These are phyloP conservation scores for Isatis lusitanica DNA, from an alignment of 441 rosid species.

Conservation along the genomic window DNA sequence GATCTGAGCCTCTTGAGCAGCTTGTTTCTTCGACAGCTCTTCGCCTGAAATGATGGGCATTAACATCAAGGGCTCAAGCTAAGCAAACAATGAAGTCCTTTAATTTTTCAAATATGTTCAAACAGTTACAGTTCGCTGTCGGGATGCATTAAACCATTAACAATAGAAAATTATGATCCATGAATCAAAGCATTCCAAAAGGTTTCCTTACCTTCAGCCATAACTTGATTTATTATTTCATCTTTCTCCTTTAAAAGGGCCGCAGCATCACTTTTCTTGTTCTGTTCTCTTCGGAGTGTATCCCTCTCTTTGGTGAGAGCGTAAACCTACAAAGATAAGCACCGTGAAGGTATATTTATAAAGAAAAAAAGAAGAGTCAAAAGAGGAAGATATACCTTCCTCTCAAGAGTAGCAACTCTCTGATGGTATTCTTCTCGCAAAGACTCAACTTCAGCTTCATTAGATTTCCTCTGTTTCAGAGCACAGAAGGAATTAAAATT, in stretches of 20 bases:
- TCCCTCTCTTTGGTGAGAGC: slow-evolving; percentile 98
- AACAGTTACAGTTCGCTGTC: background rate
- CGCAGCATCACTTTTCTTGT: slow-evolving; percentile 92
- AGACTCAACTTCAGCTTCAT: slow-evolving; percentile 91
- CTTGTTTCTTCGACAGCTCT: slow-evolving; percentile 98
- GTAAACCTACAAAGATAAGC: slow-evolving; percentile 62
- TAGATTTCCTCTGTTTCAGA: slow-evolving; percentile 82
- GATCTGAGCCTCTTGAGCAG: slow-evolving; percentile 92
- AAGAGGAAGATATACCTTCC: slow-evolving; percentile 57
- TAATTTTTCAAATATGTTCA: slow-evolving; percentile 7
- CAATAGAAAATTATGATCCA: background rate
- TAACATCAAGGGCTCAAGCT: slow-evolving; percentile 22
- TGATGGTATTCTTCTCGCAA: slow-evolving; percentile 98
- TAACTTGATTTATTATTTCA: slow-evolving; percentile 96
- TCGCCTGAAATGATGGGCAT: slow-evolving; percentile 59
- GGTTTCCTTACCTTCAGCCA: slow-evolving; percentile 89
- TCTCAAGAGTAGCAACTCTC: slow-evolving; percentile 91
- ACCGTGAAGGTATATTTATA: slow-evolving; percentile 10
- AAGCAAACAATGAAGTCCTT: background rate
- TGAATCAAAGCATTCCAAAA: slow-evolving; percentile 25
- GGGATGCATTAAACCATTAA: background rate
- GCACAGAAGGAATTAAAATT: slow-evolving; percentile 22
- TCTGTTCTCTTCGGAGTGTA: slow-evolving; percentile 96
- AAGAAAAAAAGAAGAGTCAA: slow-evolving; percentile 5
- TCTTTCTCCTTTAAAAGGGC: slow-evolving; percentile 98